phyloP scores from a whole-genome alignment of 345 rosid genomes.

The Salix dunnii region DNA sequence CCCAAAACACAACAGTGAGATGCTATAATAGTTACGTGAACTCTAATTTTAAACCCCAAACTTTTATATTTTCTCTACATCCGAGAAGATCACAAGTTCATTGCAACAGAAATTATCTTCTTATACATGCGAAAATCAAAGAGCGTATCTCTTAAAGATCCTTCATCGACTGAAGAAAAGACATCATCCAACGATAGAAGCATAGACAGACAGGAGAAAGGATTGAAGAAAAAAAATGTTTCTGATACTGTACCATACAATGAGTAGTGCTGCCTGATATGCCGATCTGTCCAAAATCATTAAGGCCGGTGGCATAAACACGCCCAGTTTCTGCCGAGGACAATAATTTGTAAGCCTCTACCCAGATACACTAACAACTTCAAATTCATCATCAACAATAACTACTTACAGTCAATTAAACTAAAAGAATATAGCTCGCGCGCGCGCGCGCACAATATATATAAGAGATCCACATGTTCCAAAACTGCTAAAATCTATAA shows the following conservation, averaged over 20 bases:
- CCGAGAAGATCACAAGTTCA: neutral
- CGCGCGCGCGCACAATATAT: no score
- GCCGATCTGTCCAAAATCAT: slow-evolving; percentile 90
- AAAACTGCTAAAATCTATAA: no score
- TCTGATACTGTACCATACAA: slow-evolving; percentile 44
- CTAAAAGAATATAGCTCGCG: no score
- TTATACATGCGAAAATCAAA: no score
- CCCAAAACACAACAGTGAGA: neutral
- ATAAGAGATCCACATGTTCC: no score
- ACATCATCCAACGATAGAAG: neutral
- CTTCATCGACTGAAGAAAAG: neutral
- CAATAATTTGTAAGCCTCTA: slow-evolving; percentile 19
- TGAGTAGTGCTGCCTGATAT: slow-evolving; percentile 41
- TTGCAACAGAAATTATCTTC: neutral
- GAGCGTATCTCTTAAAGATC: no score
- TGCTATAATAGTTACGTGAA: neutral
- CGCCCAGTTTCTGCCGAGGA: slow-evolving; percentile 59
- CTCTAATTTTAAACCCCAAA: neutral
- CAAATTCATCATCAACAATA: neutral
- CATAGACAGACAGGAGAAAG: neutral
- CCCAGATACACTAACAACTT: slow-evolving; percentile 9
- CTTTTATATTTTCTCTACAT: neutral
- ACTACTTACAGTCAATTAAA: no score
- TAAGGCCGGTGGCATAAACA: slow-evolving; percentile 85
- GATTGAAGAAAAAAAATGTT: neutral